Conservation (phyloP, 192 early-diverging fungal genomes). For the Dissophora globulifera region DNA sequence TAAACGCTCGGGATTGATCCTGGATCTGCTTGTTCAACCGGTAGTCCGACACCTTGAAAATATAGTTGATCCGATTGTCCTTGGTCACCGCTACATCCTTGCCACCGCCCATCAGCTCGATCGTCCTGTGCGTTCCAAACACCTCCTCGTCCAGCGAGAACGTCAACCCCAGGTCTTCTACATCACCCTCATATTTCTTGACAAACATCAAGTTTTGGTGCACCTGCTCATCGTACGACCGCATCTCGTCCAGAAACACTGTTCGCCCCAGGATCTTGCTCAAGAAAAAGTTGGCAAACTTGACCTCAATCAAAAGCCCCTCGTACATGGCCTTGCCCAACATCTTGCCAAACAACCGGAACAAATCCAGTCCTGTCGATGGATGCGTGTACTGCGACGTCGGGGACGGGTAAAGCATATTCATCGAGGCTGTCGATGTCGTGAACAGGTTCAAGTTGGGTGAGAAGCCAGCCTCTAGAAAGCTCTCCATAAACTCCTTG, state of each 20-base stretch:
- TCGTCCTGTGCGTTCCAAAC: slow-evolving; percentile 57
- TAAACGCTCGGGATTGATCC: slow-evolving; percentile 78
- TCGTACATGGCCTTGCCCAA: slow-evolving; percentile 74
- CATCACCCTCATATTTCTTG: slow-evolving; percentile 71
- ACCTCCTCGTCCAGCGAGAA: slow-evolving; percentile 70
- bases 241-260: slow-evolving; percentile 68
- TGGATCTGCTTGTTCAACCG: slow-evolving; percentile 76
- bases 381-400: slow-evolving; percentile 51
- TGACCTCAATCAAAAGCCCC: slow-evolving; percentile 66
- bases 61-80: slow-evolving; percentile 65
- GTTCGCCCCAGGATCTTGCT: slow-evolving; percentile 65
- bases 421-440: slow-evolving; percentile 53
- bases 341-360: slow-evolving; percentile 68
- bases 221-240: slow-evolving; percentile 65
- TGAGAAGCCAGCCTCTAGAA: slow-evolving; percentile 64
- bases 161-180: slow-evolving; percentile 71
- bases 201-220: slow-evolving; percentile 64
- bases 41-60: slow-evolving; percentile 81
- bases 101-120: slow-evolving; percentile 39
- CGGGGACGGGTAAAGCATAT: slow-evolving; percentile 61
- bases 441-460: slow-evolving; percentile 63
- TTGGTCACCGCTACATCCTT: slow-evolving; percentile 62
- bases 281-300: slow-evolving; percentile 71
- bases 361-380: slow-evolving; percentile 51
- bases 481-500: slow-evolving; percentile 71